phyloP scores from a whole-genome alignment of 495 filamentous ascomycete species.

The Trichoderma parareesei region DNA sequence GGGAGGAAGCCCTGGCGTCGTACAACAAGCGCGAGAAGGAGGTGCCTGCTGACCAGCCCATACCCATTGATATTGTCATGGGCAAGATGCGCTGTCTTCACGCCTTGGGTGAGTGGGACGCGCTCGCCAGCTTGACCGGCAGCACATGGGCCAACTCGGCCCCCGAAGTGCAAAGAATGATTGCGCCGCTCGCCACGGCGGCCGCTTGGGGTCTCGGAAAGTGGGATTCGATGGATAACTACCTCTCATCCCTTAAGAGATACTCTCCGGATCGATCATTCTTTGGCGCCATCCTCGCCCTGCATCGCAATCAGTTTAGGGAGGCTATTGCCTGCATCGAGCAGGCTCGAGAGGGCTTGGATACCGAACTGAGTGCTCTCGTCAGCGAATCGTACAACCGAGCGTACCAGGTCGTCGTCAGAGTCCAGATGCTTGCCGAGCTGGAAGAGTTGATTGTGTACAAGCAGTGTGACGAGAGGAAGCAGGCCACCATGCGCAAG shows the following conservation, averaged over 20 bases:
- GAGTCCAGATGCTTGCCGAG: conserved; percentile 97
- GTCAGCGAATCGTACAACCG: conserved; percentile 95
- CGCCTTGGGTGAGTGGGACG: conserved; percentile 94
- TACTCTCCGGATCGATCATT: conserved; percentile 90
- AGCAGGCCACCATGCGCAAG: conserved; percentile 78
- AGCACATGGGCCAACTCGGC: conserved; percentile 87
- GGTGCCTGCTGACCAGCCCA: conserved; percentile 45
- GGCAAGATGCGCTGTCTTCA: conserved; percentile 99
- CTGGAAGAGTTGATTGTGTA: conserved; percentile 96
- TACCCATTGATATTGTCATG: conserved; percentile 88
- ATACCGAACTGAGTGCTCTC: conserved; percentile 88
- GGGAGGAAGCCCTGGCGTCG: conserved; percentile 93
- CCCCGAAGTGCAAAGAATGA: conserved; percentile 72
- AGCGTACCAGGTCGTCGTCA: conserved; percentile 90
- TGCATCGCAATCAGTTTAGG: conserved; percentile 91
- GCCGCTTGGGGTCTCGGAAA: conserved; percentile 96
- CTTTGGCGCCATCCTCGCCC: conserved; percentile 88
- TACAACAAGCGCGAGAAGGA: conserved; percentile 76
- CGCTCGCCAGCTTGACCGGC: conserved; percentile 75
- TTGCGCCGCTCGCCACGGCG: conserved; percentile 87
- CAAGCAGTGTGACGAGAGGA: conserved; percentile 83
- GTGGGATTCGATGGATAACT: conserved; percentile 97
- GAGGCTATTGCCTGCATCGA: conserved; percentile 79
- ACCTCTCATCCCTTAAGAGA: conserved; percentile 87
- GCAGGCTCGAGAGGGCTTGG: conserved; percentile 84